Percentiles rank a stretch among this genome's conserved stretches.
Conservation (phyloP, 768 basidiomycete genomes). For the Kwoniella bestiolae region DNA sequence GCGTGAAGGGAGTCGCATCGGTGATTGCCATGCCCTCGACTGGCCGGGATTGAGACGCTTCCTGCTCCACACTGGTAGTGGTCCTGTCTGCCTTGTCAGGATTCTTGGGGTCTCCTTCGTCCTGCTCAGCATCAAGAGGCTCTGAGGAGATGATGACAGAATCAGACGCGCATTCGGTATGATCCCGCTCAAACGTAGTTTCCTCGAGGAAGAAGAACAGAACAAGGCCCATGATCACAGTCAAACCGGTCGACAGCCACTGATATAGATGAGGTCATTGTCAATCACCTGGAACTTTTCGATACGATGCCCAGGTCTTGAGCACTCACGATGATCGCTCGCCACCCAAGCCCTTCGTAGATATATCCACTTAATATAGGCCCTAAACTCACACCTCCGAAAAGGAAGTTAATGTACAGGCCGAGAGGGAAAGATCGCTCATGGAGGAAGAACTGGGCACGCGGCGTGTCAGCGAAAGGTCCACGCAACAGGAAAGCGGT, state of each 20-base stretch:
- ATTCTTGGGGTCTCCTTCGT: slow-evolving; percentile 3
- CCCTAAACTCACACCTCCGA: slow-evolving; percentile 15
- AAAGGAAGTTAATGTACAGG: slow-evolving; percentile 20
- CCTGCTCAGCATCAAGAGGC: neutral
- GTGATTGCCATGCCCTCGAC: slow-evolving; percentile 5
- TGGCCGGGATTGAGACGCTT: neutral
- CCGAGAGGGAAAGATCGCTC: slow-evolving; percentile 16
- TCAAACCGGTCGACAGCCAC: slow-evolving; percentile 21
- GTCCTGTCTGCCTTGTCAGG: slow-evolving; percentile 8
- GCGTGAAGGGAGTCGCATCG: slow-evolving; percentile 3
- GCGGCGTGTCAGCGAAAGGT: neutral
- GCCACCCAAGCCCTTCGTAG: slow-evolving; percentile 23
- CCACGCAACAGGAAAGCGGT: neutral
- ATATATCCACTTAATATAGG: slow-evolving; percentile 24
- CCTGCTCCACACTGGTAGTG: neutral
- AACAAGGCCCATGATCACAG: slow-evolving; percentile 15
- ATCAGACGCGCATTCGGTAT: neutral
- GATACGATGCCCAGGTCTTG: neutral
- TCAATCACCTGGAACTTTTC: neutral
- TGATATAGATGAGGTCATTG: neutral
- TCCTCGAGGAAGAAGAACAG: slow-evolving; percentile 34
- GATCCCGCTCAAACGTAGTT: slow-evolving; percentile 19
- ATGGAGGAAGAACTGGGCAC: slow-evolving; percentile 5
- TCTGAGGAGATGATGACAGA: slow-evolving; percentile 1
- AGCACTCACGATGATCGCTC: slow-evolving; percentile 20